phyloP scores from a whole-genome alignment of 169 alveolate species.

The Cryptosporidium meleagridis region DNA sequence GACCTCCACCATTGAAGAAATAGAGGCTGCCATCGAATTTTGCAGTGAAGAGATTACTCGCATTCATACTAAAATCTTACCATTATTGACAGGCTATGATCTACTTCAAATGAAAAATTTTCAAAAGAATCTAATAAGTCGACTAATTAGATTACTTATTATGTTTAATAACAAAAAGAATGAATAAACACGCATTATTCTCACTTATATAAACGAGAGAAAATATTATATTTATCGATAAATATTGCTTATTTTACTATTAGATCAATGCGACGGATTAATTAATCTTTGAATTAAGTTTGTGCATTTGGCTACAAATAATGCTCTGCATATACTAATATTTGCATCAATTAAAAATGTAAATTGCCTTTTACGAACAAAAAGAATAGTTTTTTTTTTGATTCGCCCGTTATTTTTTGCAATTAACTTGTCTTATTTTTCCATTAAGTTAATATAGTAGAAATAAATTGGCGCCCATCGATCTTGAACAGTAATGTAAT shows the following conservation, averaged over 20 bases:
- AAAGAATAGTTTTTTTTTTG: too few species aligned
- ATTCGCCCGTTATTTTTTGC: too few species aligned
- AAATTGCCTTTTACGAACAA: too few species aligned
- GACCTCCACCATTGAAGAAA: not conserved
- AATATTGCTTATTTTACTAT: too few species aligned
- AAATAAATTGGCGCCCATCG: not conserved
- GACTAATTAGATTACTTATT: conserved; percentile 1
- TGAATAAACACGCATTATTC: not conserved
- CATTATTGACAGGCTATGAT: conserved; percentile 1
- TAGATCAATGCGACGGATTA: too few species aligned
- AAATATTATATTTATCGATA: too few species aligned
- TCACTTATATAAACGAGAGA: too few species aligned
- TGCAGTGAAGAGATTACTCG: not conserved
- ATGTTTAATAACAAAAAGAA: not conserved
- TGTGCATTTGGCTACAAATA: too few species aligned
- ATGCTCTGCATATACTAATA: too few species aligned
- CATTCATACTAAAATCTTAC: not conserved
- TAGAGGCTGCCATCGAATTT: not conserved
- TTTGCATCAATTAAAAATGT: too few species aligned
- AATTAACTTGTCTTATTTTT: too few species aligned
- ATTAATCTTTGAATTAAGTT: too few species aligned
- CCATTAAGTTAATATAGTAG: not conserved
- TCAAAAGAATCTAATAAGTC: not conserved
- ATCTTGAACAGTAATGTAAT: not conserved
- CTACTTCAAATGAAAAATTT: not conserved